Evolutionary conservation across 345 rosid species (phyloP).

Genomic region (Citrus unshiu): DNA sequence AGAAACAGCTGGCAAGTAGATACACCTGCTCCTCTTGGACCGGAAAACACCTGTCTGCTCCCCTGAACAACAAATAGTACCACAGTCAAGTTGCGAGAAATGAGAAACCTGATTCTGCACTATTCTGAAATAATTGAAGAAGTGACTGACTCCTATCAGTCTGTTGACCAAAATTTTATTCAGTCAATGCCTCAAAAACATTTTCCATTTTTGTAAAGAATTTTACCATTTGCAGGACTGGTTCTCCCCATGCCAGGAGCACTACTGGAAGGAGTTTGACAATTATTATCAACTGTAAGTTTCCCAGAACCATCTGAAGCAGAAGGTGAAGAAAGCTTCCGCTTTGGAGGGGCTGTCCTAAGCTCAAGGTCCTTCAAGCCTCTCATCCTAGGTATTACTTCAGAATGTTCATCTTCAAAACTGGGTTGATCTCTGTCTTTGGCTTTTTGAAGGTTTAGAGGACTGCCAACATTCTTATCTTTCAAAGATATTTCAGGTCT

Average conservation of each 20-base stretch:
- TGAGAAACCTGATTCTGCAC: conserved; percentile 13
- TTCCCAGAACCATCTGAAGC: conserved; percentile 44
- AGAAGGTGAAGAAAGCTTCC: conserved; percentile 45
- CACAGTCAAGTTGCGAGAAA: conserved; percentile 24
- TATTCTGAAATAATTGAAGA: conserved; percentile 18
- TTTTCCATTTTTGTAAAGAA: conserved; percentile 18
- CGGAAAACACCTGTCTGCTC: conserved; percentile 45
- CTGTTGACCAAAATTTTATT: conserved; percentile 18
- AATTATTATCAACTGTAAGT: conserved; percentile 35
- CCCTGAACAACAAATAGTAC: conserved; percentile 28
- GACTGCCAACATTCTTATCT: conserved; percentile 24
- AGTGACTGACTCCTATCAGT: conserved; percentile 13
- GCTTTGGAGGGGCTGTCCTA: conserved; percentile 52
- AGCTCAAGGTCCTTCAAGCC: conserved; percentile 84
- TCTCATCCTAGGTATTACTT: conserved; percentile 72
- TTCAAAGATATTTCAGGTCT: conserved; percentile 26
- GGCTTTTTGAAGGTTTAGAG: conserved; percentile 21
- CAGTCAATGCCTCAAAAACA: conserved; percentile 11
- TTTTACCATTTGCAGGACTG: conserved; percentile 53
- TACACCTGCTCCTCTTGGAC: conserved; percentile 61
- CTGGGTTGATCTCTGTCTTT: conserved; percentile 36
- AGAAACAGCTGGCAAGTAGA: conserved; percentile 47
- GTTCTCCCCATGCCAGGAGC: conserved; percentile 47
- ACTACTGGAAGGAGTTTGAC: conserved; percentile 42
- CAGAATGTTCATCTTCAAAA: conserved; percentile 47